Evolutionary conservation across 148 eudicot genomes (phyloP).

Genomic region (Pharnaceum exiguum): DNA sequence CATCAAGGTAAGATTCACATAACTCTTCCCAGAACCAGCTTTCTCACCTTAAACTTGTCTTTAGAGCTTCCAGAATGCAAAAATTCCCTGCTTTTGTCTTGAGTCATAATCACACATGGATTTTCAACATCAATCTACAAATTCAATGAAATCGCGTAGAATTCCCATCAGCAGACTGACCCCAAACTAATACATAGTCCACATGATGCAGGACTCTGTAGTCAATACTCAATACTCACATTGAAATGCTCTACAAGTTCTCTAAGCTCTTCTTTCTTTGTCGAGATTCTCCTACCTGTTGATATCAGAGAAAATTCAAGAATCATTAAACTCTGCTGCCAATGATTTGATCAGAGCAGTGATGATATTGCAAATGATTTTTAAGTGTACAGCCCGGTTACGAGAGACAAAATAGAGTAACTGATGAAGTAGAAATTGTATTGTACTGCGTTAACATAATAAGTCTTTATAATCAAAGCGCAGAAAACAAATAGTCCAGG

Average conservation of each 20-base stretch:
- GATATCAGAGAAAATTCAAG: slow-evolving; percentile 7
- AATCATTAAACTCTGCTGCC: slow-evolving; percentile 2
- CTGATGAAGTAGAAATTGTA: too few species aligned
- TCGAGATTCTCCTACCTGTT: slow-evolving; percentile 72
- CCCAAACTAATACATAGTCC: neutral
- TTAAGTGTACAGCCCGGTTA: too few species aligned
- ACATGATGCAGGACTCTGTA: slow-evolving; percentile 22
- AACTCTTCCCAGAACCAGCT: neutral
- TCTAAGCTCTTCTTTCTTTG: slow-evolving; percentile 70
- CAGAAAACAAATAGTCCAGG: too few species aligned
- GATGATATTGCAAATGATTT: neutral
- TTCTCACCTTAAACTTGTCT: slow-evolving; percentile 86
- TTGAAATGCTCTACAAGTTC: slow-evolving; percentile 90
- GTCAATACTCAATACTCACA: too few species aligned
- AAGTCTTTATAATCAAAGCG: too few species aligned
- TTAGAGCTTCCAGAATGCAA: slow-evolving; percentile 88
- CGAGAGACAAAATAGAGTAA: neutral
- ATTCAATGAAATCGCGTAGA: slow-evolving; percentile 7
- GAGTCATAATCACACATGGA: slow-evolving; percentile 97
- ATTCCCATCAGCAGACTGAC: neutral
- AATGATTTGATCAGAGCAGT: neutral
- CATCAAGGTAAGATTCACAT: neutral
- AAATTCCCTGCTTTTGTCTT: slow-evolving; percentile 99
- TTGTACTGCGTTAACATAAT: too few species aligned
- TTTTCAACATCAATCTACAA: slow-evolving; percentile 97